These are phyloP conservation scores for Simmondsia chinensis DNA, from an alignment of 148 eudicot species.

Conservation along the genomic window DNA sequence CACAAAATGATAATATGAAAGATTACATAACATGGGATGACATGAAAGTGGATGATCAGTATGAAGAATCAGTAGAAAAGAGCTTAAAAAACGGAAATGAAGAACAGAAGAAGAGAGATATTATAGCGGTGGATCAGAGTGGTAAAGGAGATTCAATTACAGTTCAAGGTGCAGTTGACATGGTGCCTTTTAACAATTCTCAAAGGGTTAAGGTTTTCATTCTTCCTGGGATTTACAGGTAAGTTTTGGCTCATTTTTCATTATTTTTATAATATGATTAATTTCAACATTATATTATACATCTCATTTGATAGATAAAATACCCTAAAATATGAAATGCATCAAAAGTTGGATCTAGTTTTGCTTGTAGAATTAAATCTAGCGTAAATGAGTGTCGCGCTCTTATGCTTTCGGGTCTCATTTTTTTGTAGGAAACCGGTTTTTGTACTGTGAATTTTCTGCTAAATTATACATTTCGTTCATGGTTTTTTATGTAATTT, in stretches of 20 bases:
- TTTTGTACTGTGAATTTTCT: too few relatives aligned
- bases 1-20: not conserved
- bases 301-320: not conserved
- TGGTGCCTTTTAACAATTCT: constrained; percentile 61
- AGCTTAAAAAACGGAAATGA: constrained; percentile 2
- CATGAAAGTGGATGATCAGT: constrained; percentile 23
- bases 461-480: too few relatives aligned
- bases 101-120: constrained; percentile 13
- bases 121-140: constrained; percentile 62
- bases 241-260: not conserved
- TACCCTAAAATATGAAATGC: not conserved
- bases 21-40: constrained; percentile 52
- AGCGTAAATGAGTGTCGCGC: too few relatives aligned
- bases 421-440: too few relatives aligned
- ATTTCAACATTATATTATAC: not conserved
- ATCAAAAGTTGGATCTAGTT: too few relatives aligned
- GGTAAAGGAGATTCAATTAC: constrained; percentile 69
- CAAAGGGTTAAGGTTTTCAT: constrained; percentile 55
- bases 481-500: too few relatives aligned
- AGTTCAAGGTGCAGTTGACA: constrained; percentile 80
- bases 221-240: constrained; percentile 94
- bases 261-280: not conserved
- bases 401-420: too few relatives aligned
- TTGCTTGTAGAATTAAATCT: too few relatives aligned
- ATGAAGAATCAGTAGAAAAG: constrained; percentile 6